These are phyloP conservation scores for Alternaria metachromatica DNA, from an alignment of 2,329 filamentous ascomycete species.

Conservation along the genomic window DNA sequence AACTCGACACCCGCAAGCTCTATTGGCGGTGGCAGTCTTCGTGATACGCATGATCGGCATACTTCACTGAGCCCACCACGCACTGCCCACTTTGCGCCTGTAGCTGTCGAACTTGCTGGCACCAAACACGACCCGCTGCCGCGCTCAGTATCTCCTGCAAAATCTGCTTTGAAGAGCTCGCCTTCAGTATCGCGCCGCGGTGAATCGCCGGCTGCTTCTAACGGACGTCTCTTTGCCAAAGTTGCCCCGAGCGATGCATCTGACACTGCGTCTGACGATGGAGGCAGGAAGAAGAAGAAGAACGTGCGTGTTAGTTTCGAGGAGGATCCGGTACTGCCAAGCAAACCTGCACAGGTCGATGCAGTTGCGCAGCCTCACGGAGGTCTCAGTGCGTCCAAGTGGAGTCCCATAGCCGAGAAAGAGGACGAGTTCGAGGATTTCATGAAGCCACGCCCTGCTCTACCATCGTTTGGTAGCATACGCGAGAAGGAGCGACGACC, in stretches of 20 bases:
- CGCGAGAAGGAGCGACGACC: constrained; percentile 64
- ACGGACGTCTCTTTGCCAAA: constrained; percentile 56
- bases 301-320: constrained; percentile 82
- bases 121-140: constrained; percentile 72
- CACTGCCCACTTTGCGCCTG: constrained; percentile 70
- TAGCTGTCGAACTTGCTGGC: constrained; percentile 58
- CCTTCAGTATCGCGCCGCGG: constrained; percentile 59
- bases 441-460: constrained; percentile 75
- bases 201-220: constrained; percentile 57
- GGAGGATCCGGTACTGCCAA: constrained; percentile 66
- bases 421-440: constrained; percentile 69
- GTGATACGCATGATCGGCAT: constrained; percentile 38
- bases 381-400: constrained; percentile 50
- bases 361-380: constrained; percentile 24
- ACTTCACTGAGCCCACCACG: constrained; percentile 67
- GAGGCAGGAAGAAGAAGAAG: constrained; percentile 54
- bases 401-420: constrained; percentile 51
- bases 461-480: constrained; percentile 78
- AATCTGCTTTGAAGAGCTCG: constrained; percentile 75
- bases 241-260: constrained; percentile 62
- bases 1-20: constrained; percentile 13
- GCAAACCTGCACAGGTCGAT: constrained; percentile 49
- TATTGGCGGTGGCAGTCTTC: constrained; percentile 23
- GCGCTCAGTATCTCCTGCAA: constrained; percentile 75
- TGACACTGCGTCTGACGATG: constrained; percentile 59